Conservation (phyloP, 345 rosid species). For the Populus nigra region DNA sequence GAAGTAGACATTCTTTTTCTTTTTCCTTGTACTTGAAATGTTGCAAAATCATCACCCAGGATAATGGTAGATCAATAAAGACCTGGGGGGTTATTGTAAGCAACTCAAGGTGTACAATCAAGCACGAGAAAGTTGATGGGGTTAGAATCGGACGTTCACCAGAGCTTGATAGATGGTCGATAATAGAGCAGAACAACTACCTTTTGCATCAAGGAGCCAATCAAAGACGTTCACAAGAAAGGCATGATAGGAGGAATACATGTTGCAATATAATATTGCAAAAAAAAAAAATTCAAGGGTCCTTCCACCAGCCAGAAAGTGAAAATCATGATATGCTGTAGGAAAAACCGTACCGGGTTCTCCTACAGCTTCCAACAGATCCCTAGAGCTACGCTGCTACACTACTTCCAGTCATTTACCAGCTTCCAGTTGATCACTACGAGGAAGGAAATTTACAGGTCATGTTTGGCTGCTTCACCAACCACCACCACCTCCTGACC, state of each 20-base stretch:
- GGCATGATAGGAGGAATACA: not conserved
- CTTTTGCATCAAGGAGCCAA: too few relatives aligned
- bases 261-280: not conserved
- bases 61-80: too few relatives aligned
- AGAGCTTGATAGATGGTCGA: too few relatives aligned
- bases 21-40: too few relatives aligned
- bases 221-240: too few relatives aligned
- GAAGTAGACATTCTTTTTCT: too few relatives aligned
- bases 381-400: not conserved
- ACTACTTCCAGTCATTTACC: not conserved
- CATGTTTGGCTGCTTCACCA: not conserved
- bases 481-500: conserved; percentile 7
- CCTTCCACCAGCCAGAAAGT: not conserved
- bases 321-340: not conserved
- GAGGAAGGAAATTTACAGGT: not conserved
- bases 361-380: not conserved
- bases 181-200: too few relatives aligned
- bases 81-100: too few relatives aligned
- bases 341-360: not conserved
- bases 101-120: too few relatives aligned
- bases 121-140: too few relatives aligned
- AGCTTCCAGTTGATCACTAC: not conserved
- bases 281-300: not conserved
- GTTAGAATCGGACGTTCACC: too few relatives aligned
- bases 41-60: too few relatives aligned